Base-by-base conservation (phyloP, 805 yeast genomes). In the Candida nanaspora region DNA sequence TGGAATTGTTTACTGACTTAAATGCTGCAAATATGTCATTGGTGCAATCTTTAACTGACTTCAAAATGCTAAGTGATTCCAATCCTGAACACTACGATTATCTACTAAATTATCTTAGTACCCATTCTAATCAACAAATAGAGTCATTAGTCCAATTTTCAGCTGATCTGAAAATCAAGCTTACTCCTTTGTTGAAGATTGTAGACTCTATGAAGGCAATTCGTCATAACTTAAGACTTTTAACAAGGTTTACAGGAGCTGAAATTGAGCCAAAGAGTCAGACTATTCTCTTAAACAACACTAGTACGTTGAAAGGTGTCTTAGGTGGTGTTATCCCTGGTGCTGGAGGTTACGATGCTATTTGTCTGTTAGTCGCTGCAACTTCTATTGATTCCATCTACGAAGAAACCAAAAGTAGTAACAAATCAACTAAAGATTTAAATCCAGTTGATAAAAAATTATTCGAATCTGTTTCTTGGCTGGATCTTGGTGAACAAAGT, bases 321-420 rank as follows among this genome's bases (percentile, higher is more conserved):
- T 50, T 91, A 16, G 95, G 96, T 0, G 97, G 96, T n/a, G 89
- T 93, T 27, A 95, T 93, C 3, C 98, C 98, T 0, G 98, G 98
- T 2, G 98, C 98, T 0, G 98, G 98, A 22, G 98, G 98, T 0
- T 84, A 80, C 56, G 98, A 93, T 65, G 98, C 98, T 1, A 76
- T 93, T 16, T 76, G 94, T 41, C 53, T 91, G 22, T 60, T 93
- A 22, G 81, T 82, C 2, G 68, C 74, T 2, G 76, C 72, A 22
- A 53, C 60, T 1, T 57, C 74, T 2, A 56, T 74, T 3, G 59
- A 52, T 2, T 44, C 50, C 10, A 65, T 78, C 42, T 11, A 20
- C 34, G 2, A 25, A 26, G 5, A 48, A 14, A 36, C 38, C 8
- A 36, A 20, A 13, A 23, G 28, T n/a, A 29, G 36, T 7, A 33